Conservation (phyloP, 129 eudicot genomes). For the Kitagawia praeruptora region DNA sequence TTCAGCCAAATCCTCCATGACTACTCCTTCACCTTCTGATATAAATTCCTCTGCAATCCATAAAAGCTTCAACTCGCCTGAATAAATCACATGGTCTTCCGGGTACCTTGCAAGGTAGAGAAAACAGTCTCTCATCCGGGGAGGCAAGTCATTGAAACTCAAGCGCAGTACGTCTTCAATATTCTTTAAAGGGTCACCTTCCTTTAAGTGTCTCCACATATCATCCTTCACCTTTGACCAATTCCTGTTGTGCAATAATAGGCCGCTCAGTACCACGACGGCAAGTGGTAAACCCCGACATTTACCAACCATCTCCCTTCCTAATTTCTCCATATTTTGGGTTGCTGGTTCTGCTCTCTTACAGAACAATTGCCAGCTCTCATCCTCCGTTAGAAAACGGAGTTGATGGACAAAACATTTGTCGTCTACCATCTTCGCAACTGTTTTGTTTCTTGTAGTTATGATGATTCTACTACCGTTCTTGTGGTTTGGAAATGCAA, state of each 20-base stretch:
- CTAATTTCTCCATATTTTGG: background rate
- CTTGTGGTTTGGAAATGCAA: background rate
- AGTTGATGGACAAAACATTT: background rate
- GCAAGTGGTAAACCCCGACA: constrained; percentile 17
- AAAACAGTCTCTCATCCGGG: no score
- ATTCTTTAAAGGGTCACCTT: background rate
- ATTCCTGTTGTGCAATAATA: background rate
- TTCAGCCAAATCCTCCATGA: background rate
- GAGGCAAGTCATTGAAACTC: background rate
- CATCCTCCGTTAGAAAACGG: no score
- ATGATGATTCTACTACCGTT: constrained; percentile 19
- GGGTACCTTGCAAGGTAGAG: no score
- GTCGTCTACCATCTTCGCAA: background rate
- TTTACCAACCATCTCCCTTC: background rate
- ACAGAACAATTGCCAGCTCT: background rate
- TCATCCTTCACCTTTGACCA: background rate
- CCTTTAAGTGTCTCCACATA: background rate
- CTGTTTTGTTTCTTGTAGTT: constrained; percentile 9
- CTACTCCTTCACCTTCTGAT: no score
- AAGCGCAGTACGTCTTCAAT: background rate
- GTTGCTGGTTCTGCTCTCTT: no score
- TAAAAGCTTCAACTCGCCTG: no score
- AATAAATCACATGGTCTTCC: no score
- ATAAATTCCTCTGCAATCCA: no score
- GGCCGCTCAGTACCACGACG: background rate